Evolutionary conservation across 2,329 filamentous ascomycete genomes (phyloP), one percentile per base, ranked within the genome.

Genomic region (Fusarium irregulare): DNA sequence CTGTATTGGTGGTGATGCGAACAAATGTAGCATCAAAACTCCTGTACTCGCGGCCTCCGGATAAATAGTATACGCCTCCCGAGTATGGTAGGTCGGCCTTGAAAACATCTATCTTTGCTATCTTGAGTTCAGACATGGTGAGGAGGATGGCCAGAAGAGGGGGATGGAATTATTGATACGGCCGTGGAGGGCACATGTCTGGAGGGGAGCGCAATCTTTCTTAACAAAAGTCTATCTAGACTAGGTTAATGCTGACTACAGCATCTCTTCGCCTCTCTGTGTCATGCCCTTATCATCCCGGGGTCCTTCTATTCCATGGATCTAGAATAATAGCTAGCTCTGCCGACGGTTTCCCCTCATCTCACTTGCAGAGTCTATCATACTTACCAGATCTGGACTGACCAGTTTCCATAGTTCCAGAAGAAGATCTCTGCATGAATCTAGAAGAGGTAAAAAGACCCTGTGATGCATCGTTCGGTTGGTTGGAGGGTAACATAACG

Each of bases 11-110:
- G 13, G 66, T 72, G 28, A 72, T 64, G 37, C 69, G 69, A 18
- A 73, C 67, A 54, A 71, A 61, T 12, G 70, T 71, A 12, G 48
- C 61, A 34, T 73, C 70, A 12, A 73, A 73, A 55, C 60, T 59
- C 7, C 27, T 54, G 23, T 68, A 64, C 30, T 68, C 60, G 12
- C 70, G 66, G 6, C 70, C 70, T 2, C 60, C 34, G 10, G 34
- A 37, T 37, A 37, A 5, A n/a, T n/a, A n/a, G 10, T n/a, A 37
- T 37, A 37, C 34, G 0, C 34, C 34, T 37, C 34, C 18, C 34
- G 34, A 37, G 34, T 37, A 37, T n/a, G 34, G 34, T 10, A 37
- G 10, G 18, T 37, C 34, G 10, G 18, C 34, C 34, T 11, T 37
- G 34, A 37, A 37, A 4, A 37, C 34, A 37, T 37, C 34, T 37